phyloP scores from a whole-genome alignment of 2,329 filamentous ascomycete species.

The Geosmithia putterillii region DNA sequence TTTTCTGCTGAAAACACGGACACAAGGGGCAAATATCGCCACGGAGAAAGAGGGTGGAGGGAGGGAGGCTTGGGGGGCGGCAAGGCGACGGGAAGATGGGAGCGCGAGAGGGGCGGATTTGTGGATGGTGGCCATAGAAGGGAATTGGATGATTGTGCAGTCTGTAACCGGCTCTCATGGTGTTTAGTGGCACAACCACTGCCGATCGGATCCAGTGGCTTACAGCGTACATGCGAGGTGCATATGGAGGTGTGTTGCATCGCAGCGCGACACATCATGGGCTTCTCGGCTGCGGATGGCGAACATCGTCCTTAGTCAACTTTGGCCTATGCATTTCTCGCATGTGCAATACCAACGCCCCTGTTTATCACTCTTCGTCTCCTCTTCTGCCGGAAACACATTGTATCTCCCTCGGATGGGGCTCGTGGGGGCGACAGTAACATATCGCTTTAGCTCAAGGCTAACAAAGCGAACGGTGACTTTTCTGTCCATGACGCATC shows the following conservation, averaged over 20 bases:
- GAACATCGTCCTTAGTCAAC: not conserved
- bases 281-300: not conserved
- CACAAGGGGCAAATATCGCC: not conserved
- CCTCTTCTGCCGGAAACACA: not conserved
- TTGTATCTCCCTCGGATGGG: not conserved
- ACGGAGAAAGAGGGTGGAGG: not conserved
- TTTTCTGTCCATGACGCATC: not conserved
- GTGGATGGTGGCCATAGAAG: not conserved
- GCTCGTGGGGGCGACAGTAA: not conserved
- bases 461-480: not conserved
- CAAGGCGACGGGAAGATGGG: too few species aligned
- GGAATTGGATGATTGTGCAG: not conserved
- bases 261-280: not conserved
- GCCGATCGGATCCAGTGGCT: not conserved
- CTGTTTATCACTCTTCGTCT: not conserved
- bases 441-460: not conserved
- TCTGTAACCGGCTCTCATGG: not conserved
- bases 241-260: not conserved
- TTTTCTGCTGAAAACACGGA: not conserved
- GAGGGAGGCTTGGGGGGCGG: not conserved
- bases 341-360: not conserved
- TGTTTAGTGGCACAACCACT: not conserved
- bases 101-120: not conserved
- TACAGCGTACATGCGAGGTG: not conserved
- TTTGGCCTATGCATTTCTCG: not conserved